Percentiles rank a stretch among this genome's conserved stretches.
Evolutionary conservation across 2,329 filamentous ascomycete species (phyloP).

Genomic region (Hypoxylon sp.): DNA sequence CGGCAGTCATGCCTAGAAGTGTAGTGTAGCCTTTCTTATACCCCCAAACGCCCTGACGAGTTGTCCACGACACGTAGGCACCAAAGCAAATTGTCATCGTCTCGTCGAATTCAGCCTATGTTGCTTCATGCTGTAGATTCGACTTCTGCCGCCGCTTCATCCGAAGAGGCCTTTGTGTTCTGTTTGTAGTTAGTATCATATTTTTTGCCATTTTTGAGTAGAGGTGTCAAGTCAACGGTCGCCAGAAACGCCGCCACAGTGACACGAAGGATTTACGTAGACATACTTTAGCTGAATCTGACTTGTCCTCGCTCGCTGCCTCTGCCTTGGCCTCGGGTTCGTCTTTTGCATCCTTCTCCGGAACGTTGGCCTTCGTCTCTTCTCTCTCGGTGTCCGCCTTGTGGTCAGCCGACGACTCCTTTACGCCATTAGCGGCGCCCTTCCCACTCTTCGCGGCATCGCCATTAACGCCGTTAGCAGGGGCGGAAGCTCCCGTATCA

Average conservation of each 20-base stretch:
- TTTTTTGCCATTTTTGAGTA: not conserved
- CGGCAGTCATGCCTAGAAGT: conserved; percentile 17
- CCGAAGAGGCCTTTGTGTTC: conserved; percentile 27
- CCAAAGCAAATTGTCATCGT: conserved; percentile 24
- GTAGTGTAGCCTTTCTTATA: conserved; percentile 38
- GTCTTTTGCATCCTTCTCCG: conserved; percentile 58
- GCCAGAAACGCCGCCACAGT: not conserved
- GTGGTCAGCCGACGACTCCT: conserved; percentile 47
- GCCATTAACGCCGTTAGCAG: conserved; percentile 64
- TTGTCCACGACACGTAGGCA: conserved; percentile 26
- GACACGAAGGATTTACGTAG: not conserved
- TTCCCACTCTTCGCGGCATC: conserved; percentile 48
- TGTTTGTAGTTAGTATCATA: conserved; percentile 29
- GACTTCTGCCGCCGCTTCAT: conserved; percentile 51
- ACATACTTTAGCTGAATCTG: conserved; percentile 53
- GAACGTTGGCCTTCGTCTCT: conserved; percentile 45
- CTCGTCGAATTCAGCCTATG: conserved; percentile 13
- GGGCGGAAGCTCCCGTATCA: conserved; percentile 60
- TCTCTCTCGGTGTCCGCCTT: conserved; percentile 51
- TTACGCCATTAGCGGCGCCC: conserved; percentile 52
- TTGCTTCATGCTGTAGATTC: conserved; percentile 38
- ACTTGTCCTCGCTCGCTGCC: conserved; percentile 39
- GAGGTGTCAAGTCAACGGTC: not conserved
- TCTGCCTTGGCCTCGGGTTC: conserved; percentile 53
- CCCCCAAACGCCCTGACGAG: conserved; percentile 38